A percentile compares a stretch with the other conserved stretches of the same genome.
Conservation (phyloP, 768 basidiomycete genomes). For the Lyophyllum semitale region DNA sequence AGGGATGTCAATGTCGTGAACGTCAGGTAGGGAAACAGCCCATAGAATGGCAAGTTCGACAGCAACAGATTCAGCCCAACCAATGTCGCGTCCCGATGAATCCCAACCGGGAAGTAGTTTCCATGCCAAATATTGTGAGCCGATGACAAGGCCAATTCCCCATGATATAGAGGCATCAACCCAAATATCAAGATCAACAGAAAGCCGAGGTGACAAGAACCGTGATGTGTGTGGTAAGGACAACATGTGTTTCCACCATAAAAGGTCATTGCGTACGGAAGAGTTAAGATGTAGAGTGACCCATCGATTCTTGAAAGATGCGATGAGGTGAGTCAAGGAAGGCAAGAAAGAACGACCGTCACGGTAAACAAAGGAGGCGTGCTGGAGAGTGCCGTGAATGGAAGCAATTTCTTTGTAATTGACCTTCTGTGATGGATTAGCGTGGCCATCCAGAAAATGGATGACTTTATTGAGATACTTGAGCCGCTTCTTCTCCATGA, state of each 20-base stretch:
- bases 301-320: slow-evolving; percentile 21
- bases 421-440: background rate
- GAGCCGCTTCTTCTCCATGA: slow-evolving; percentile 29
- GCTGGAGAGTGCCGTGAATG: slow-evolving; percentile 35
- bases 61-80: slow-evolving; percentile 28
- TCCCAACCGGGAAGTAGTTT: slow-evolving; percentile 15
- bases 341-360: slow-evolving; percentile 30
- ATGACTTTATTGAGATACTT: slow-evolving; percentile 29
- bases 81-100: slow-evolving; percentile 17
- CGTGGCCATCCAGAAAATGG: slow-evolving; percentile 24
- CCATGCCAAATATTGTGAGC: slow-evolving; percentile 1
- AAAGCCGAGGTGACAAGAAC: slow-evolving; percentile 10
- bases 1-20: slow-evolving; percentile 26
- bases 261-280: slow-evolving; percentile 14
- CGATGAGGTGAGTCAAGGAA: slow-evolving; percentile 22
- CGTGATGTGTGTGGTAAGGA: too few species aligned
- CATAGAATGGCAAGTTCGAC: slow-evolving; percentile 26
- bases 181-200: background rate
- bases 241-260: slow-evolving; percentile 32
- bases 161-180: slow-evolving; percentile 3
- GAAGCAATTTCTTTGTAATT: slow-evolving; percentile 26
- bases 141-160: slow-evolving; percentile 2
- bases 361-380: slow-evolving; percentile 31
- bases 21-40: background rate
- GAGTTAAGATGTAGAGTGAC: slow-evolving; percentile 15